These are phyloP conservation scores for Gyrodon tennesseensis DNA, from an alignment of 1,284 basidiomycete genomes.

Conservation along the genomic window DNA sequence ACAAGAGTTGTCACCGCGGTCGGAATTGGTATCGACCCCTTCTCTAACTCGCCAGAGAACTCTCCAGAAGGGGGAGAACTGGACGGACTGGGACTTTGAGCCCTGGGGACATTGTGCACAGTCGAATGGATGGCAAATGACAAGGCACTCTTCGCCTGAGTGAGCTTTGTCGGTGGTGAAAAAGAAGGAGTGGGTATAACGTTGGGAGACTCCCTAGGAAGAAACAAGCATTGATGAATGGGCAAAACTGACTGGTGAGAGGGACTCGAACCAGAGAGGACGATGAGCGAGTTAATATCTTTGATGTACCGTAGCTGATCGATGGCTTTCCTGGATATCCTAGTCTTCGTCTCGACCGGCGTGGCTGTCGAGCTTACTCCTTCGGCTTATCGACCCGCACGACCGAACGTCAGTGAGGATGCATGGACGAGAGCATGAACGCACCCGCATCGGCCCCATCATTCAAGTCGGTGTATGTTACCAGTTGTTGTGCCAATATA, in stretches of 20 bases:
- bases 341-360: conserved; percentile 63
- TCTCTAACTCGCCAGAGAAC: conserved; percentile 44
- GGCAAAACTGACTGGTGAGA: not conserved
- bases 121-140: conserved; percentile 75
- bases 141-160: conserved; percentile 75
- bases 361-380: conserved; percentile 40
- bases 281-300: conserved; percentile 77
- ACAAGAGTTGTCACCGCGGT: conserved; percentile 73
- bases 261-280: conserved; percentile 68
- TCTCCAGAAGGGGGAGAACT: conserved; percentile 15
- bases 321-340: conserved; percentile 66
- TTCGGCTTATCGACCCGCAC: conserved; percentile 33
- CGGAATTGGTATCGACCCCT: conserved; percentile 47
- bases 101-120: conserved; percentile 47
- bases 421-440: conserved; percentile 15
- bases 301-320: conserved; percentile 86
- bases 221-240: not conserved
- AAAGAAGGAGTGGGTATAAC: conserved; percentile 66
- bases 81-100: conserved; percentile 13
- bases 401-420: conserved; percentile 9
- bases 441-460: conserved; percentile 46
- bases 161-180: conserved; percentile 67
- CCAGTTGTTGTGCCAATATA: conserved; percentile 77
- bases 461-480: conserved; percentile 58
- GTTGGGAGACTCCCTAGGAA: conserved; percentile 61